Percentiles rank a stretch among this genome's conserved stretches.
These are phyloP conservation scores for Roridomyces roridus DNA, from an alignment of 768 basidiomycete species.

Conservation along the genomic window DNA sequence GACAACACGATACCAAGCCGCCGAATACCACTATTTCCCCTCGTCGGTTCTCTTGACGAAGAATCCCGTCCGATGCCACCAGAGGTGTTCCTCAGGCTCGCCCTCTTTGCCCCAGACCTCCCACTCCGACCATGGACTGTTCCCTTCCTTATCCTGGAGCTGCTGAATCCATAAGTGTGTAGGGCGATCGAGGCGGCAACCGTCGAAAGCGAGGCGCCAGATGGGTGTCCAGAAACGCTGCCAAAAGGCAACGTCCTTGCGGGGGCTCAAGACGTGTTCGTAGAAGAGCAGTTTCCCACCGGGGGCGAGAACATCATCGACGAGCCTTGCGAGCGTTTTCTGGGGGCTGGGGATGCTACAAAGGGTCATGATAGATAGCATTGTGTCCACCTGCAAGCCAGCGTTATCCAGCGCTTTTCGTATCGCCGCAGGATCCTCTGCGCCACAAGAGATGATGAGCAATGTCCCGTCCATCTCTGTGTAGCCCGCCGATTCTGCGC, in stretches of 20 bases:
- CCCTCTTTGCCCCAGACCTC: constrained; percentile 54
- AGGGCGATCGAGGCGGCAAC: constrained; percentile 68
- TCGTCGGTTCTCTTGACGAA: constrained; percentile 52
- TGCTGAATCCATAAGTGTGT: constrained; percentile 54
- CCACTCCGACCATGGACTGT: constrained; percentile 55
- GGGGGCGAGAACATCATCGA: constrained; percentile 60
- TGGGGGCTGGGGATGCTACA: constrained; percentile 69
- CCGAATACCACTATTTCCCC: no score
- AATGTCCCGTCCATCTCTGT: constrained; percentile 58
- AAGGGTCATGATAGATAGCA: constrained; percentile 69
- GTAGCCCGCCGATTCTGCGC: constrained; percentile 59
- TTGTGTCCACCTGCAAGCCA: constrained; percentile 54
- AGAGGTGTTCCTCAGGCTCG: constrained; percentile 63
- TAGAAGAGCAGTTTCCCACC: constrained; percentile 71
- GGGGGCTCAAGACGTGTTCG: constrained; percentile 70
- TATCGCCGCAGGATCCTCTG: constrained; percentile 61
- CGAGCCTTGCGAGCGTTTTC: constrained; percentile 50
- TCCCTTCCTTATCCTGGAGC: constrained; percentile 33
- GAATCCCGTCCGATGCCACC: constrained; percentile 63
- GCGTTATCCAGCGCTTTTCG: constrained; percentile 39
- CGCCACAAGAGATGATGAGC: constrained; percentile 66
- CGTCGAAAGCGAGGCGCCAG: constrained; percentile 66
- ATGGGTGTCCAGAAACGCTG: constrained; percentile 76
- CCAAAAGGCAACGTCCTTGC: constrained; percentile 68
- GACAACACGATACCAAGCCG: no score